Conservation (phyloP, 1,139 yeast genomes). For the Suhomyces choctaworum region DNA sequence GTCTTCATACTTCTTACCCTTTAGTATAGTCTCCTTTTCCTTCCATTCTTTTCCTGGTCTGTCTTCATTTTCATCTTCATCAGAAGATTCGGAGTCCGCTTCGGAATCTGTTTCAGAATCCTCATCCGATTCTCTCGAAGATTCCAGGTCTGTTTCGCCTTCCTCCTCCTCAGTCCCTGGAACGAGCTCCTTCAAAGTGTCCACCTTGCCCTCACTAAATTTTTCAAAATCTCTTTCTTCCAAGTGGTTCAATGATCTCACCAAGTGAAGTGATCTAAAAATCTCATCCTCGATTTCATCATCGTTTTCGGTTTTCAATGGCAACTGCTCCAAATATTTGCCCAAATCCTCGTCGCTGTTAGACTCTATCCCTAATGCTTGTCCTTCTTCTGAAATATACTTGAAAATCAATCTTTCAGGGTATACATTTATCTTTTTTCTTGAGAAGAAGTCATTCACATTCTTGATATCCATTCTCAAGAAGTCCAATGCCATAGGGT, state of each 20-base stretch:
- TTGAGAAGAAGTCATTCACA: constrained; percentile 80
- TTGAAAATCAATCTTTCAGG: constrained; percentile 81
- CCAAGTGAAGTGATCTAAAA: constrained; percentile 83
- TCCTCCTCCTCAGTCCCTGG: constrained; percentile 27
- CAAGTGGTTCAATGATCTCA: constrained; percentile 67
- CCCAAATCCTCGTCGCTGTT: constrained; percentile 44
- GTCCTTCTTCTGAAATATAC: constrained; percentile 55
- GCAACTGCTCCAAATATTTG: constrained; percentile 44
- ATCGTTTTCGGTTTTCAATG: constrained; percentile 52
- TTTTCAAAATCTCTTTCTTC: constrained; percentile 89
- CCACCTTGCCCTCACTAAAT: constrained; percentile 78
- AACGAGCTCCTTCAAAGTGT: constrained; percentile 66
- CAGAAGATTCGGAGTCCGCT: constrained; percentile 34
- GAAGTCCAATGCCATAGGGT: constrained; percentile 94
- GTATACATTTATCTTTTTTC: constrained; percentile 69
- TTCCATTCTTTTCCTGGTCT: constrained; percentile 40
- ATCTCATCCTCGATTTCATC: constrained; percentile 77
- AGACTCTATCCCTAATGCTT: constrained; percentile 37
- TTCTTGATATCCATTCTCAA: constrained; percentile 96
- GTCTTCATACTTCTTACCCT: constrained; percentile 80
- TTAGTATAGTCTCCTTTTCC: constrained; percentile 41
- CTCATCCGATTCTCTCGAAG: constrained; percentile 21
- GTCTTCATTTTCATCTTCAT: constrained; percentile 29
- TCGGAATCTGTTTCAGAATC: constrained; percentile 17
- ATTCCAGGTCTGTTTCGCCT: constrained; percentile 2